These are phyloP conservation scores for Centrapalus pauciflorus DNA, from an alignment of 129 eudicot genomes.

Conservation along the genomic window DNA sequence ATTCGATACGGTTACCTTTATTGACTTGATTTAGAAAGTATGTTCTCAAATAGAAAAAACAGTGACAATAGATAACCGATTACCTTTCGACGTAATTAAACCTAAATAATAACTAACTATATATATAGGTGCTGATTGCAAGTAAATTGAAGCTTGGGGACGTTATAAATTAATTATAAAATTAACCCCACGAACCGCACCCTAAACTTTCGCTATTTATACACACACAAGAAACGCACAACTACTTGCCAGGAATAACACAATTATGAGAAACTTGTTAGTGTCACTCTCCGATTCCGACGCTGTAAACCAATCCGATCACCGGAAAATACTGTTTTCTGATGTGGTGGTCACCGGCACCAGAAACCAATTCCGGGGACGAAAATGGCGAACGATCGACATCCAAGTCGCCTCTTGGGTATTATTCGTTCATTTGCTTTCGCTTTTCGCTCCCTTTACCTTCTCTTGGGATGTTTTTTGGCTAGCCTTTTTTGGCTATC, in stretches of 20 bases:
- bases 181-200: conserved; percentile 23
- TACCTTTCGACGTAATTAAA: too few species aligned
- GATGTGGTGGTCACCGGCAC: conserved; percentile 31
- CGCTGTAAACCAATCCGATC: conserved; percentile 7
- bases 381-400: conserved; percentile 32
- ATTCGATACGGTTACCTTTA: too few species aligned
- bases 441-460: conserved; percentile 31
- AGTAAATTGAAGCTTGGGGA: conserved; percentile 9
- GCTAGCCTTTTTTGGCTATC: conserved; percentile 15
- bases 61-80: too few species aligned
- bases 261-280: conserved; percentile 27
- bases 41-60: too few species aligned
- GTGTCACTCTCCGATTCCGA: conserved; percentile 28
- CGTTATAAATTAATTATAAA: background rate
- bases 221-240: conserved; percentile 31
- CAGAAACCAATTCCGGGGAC: conserved; percentile 18
- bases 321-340: conserved; percentile 32
- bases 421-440: conserved; percentile 17
- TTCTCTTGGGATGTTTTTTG: conserved; percentile 32
- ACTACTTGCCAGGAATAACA: conserved; percentile 20
- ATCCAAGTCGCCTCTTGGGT: conserved; percentile 29
- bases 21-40: too few species aligned
- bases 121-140: background rate
- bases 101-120: too few species aligned
- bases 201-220: conserved; percentile 24